Percentiles rank a stretch among this genome's conserved stretches.
Conservation (phyloP, 768 basidiomycete species). For the Suillus ampliporus region DNA sequence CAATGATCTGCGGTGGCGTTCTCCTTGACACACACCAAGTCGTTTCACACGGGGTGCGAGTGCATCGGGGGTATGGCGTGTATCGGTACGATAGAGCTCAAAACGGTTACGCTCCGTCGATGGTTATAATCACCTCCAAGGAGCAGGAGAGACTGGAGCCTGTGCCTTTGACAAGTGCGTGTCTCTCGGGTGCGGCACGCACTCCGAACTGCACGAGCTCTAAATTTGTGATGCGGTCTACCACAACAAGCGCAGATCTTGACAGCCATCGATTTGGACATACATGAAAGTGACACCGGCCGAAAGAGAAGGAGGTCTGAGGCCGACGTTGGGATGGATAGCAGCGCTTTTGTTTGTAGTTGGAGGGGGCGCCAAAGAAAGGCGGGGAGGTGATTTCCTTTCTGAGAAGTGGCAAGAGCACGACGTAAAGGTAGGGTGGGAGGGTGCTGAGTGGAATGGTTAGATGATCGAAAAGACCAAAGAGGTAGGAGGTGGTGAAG, state of each 20-base stretch:
- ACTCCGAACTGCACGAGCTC: not conserved
- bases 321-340: not conserved
- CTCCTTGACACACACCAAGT: not conserved
- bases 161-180: not conserved
- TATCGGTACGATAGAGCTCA: not conserved
- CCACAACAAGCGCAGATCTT: too few relatives aligned
- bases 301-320: too few relatives aligned
- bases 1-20: constrained; percentile 1
- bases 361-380: not conserved
- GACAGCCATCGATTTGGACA: not conserved
- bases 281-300: not conserved
- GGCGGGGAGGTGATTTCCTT: not conserved
- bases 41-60: not conserved
- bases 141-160: not conserved
- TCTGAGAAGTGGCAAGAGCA: too few relatives aligned
- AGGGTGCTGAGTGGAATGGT: too few relatives aligned
- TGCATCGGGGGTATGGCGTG: not conserved
- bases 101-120: constrained; percentile 1
- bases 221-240: too few relatives aligned
- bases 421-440: too few relatives aligned
- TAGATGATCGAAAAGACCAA: too few relatives aligned
- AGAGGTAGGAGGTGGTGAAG: not conserved
- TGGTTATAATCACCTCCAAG: not conserved
- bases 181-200: constrained; percentile 1
- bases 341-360: not conserved